These are phyloP conservation scores for Pseudogymnoascus sp. DNA, from an alignment of 2,329 filamentous ascomycete species.

Conservation along the genomic window DNA sequence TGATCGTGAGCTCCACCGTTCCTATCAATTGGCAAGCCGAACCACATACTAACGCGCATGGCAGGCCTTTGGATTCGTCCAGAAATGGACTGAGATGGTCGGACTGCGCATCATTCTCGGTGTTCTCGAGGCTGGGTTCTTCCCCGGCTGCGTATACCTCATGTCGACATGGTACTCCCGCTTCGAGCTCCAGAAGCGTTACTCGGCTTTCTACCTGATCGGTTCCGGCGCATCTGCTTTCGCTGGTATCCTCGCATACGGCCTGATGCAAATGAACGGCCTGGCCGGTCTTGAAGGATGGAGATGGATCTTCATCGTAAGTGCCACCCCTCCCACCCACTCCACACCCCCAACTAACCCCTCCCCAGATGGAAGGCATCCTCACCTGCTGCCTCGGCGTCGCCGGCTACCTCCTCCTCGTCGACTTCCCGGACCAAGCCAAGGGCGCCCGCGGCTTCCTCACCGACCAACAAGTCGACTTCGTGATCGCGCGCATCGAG, in stretches of 20 bases:
- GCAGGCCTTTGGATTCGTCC: conserved; percentile 29
- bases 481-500: conserved; percentile 43
- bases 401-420: conserved; percentile 45
- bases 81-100: conserved; percentile 21
- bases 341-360: conserved; percentile 54
- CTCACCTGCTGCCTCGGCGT: conserved; percentile 45
- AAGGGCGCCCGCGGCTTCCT: conserved; percentile 39
- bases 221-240: conserved; percentile 59
- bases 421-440: conserved; percentile 52
- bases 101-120: conserved; percentile 24
- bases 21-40: background rate
- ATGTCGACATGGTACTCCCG: conserved; percentile 34
- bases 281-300: conserved; percentile 37
- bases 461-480: conserved; percentile 37
- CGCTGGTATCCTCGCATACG: conserved; percentile 61
- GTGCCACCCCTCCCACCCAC: conserved; percentile 35
- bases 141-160: conserved; percentile 34
- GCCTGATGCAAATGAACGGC: conserved; percentile 40
- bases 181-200: conserved; percentile 63
- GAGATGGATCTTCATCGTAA: conserved; percentile 52
- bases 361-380: conserved; percentile 34
- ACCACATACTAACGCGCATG: background rate
- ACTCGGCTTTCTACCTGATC: conserved; percentile 60
- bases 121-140: conserved; percentile 25
- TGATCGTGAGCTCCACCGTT: conserved; percentile 28